phyloP scores from a whole-genome alignment of 129 eudicot genomes.

The Flaveria ramosissima region DNA sequence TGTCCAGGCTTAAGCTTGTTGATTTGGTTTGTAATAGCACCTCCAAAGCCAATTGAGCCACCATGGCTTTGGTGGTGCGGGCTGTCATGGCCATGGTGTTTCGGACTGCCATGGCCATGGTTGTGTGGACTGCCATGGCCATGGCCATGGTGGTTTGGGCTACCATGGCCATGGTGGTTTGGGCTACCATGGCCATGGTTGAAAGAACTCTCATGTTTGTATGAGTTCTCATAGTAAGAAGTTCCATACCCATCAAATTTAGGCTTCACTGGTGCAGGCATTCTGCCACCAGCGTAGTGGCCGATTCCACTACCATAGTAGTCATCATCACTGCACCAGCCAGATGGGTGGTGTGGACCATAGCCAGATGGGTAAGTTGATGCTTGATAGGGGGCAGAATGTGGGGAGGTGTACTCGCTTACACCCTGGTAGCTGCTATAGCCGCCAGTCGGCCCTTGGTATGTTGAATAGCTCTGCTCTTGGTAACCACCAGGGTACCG shows the following conservation, averaged over 20 bases:
- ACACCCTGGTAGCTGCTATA: conserved; percentile 27
- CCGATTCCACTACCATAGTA: conserved; percentile 30
- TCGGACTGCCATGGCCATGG: conserved; percentile 15
- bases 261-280: conserved; percentile 19
- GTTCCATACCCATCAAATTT: conserved; percentile 26
- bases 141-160: neutral
- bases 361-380: conserved; percentile 28
- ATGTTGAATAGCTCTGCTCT: conserved; percentile 33
- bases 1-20: conserved; percentile 17
- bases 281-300: conserved; percentile 7
- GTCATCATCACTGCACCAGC: conserved; percentile 28
- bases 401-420: conserved; percentile 17
- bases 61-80: neutral
- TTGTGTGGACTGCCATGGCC: conserved; percentile 13
- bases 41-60: conserved; percentile 20
- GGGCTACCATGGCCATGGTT: neutral
- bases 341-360: conserved; percentile 35
- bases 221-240: conserved; percentile 25
- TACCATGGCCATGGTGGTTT: conserved; percentile 1
- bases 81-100: neutral
- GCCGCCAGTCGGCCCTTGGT: conserved; percentile 40
- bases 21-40: neutral
- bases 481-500: conserved; percentile 41
- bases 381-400: conserved; percentile 21
- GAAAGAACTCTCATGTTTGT: conserved; percentile 1